phyloP scores from a whole-genome alignment of 441 rosid species.

The Erodium texanum region DNA sequence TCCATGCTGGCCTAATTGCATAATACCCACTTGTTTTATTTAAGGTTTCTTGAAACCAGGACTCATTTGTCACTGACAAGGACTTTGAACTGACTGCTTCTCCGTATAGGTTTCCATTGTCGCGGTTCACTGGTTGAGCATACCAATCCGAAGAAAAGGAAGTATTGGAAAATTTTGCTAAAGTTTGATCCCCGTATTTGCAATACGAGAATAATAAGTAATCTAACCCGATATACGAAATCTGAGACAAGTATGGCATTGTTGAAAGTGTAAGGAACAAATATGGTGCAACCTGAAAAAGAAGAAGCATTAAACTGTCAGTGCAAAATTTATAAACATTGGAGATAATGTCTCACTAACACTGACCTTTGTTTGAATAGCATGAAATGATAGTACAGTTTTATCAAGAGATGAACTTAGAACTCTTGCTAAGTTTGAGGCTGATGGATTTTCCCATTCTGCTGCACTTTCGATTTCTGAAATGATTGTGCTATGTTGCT shows the following conservation, averaged over 20 bases:
- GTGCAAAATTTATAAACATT: not conserved
- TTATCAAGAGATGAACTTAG: slow-evolving; percentile 25
- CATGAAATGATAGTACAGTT: slow-evolving; percentile 24
- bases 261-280: slow-evolving; percentile 34
- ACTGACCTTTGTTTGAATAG: slow-evolving; percentile 29
- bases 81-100: slow-evolving; percentile 23
- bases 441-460: slow-evolving; percentile 23
- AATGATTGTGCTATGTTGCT: slow-evolving; percentile 5
- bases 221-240: slow-evolving; percentile 34
- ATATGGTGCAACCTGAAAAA: slow-evolving; percentile 39
- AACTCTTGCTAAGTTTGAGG: slow-evolving; percentile 26
- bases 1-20: slow-evolving; percentile 25
- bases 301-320: not conserved
- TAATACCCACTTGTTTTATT: slow-evolving; percentile 23
- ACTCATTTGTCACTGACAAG: slow-evolving; percentile 15
- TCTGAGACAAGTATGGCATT: slow-evolving; percentile 31
- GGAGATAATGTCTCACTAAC: not conserved
- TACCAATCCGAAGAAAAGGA: slow-evolving; percentile 36
- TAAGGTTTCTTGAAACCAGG: slow-evolving; percentile 28
- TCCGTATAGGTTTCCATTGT: slow-evolving; percentile 31
- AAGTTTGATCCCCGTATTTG: slow-evolving; percentile 16
- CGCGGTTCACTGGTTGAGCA: slow-evolving; percentile 30
- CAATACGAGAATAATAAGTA: slow-evolving; percentile 36
- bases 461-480: slow-evolving; percentile 21
- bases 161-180: slow-evolving; percentile 33